Conservation (phyloP, 1,284 basidiomycete genomes). For the Leccinum pachyderme region DNA sequence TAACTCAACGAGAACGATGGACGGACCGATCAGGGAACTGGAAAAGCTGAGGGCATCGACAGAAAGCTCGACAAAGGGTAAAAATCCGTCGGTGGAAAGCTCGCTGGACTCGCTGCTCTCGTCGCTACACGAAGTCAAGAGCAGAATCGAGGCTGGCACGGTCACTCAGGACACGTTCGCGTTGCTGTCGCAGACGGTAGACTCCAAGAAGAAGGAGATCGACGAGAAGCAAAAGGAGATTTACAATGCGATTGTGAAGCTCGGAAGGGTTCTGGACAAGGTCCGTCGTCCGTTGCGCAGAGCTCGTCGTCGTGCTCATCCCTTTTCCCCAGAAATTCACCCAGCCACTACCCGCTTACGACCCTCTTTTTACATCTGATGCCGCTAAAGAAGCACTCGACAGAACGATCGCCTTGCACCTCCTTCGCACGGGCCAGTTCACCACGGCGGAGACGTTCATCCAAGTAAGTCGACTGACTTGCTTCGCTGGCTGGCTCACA, state of each 20-base stretch:
- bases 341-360: conserved; percentile 61
- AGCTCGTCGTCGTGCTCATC: not conserved
- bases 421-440: conserved; percentile 79
- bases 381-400: conserved; percentile 66
- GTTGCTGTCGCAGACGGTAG: conserved; percentile 58
- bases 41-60: conserved; percentile 67
- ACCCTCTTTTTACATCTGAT: conserved; percentile 65
- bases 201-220: conserved; percentile 76
- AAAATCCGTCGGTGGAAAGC: conserved; percentile 54
- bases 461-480: conserved; percentile 43
- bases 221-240: conserved; percentile 88
- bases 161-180: conserved; percentile 53
- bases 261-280: conserved; percentile 58
- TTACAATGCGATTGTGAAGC: conserved; percentile 69
- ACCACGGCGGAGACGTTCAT: conserved; percentile 71
- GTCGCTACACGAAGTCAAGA: conserved; percentile 57
- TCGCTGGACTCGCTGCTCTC: conserved; percentile 71
- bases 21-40: conserved; percentile 70
- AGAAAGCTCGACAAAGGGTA: conserved; percentile 46
- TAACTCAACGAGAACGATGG: conserved; percentile 44
- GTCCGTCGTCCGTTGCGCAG: not conserved
- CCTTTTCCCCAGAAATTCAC: conserved; percentile 60
- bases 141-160: conserved; percentile 51
- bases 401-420: conserved; percentile 70
- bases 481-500: not conserved